Base-by-base conservation (phyloP, 306 rosid genomes). In the Vigna mungo region DNA sequence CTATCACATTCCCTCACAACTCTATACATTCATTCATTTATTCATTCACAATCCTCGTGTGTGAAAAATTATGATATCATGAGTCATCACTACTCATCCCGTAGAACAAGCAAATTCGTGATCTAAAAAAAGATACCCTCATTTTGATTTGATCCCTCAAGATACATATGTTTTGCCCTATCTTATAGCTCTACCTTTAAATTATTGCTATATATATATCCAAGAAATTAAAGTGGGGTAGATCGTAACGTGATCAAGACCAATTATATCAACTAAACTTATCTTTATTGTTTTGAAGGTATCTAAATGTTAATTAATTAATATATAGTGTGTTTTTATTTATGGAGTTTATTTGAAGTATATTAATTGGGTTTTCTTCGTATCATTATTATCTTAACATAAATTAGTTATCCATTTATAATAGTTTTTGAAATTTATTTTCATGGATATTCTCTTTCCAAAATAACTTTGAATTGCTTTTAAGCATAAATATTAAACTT, bases 1-100 rank as follows among this genome's bases (percentile, higher is more conserved):
- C 69, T 49, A 51, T 82, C 72, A 76, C 74, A 68, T 72, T 10
- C 80, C 41, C 25, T 34, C 20, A 17, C 30, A 51, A 78, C 39
- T 49, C 81, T 64, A 79, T 36, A 36, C 65, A 52, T 37, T 8
- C 30, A 58, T 58, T 62, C 78, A 72, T 13, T 23, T 23, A 23
- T 23, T 70, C 77, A 44, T 32, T 61, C 43, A 6, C 46, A 41
- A 41, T 32, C 14, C 64, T 20, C 39, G 55, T 9, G 11, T 41
- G 44, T 30, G 7, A 34, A 79, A 52, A 37, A 21, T 36, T 49
- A 71, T 46, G 68, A 9, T 23, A 53, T 36, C 55, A 44, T 43
- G 71, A 63, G 9, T 67, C 72, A 67, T 25, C 21, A 68, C 60
- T 64, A 17, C 51, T 65, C n/a, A 37, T 65, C 71, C 51, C 71